Percentiles rank a stretch among this genome's conserved stretches.
Evolutionary conservation across 306 rosid species (phyloP).

Genomic region (Cucumis melo): DNA sequence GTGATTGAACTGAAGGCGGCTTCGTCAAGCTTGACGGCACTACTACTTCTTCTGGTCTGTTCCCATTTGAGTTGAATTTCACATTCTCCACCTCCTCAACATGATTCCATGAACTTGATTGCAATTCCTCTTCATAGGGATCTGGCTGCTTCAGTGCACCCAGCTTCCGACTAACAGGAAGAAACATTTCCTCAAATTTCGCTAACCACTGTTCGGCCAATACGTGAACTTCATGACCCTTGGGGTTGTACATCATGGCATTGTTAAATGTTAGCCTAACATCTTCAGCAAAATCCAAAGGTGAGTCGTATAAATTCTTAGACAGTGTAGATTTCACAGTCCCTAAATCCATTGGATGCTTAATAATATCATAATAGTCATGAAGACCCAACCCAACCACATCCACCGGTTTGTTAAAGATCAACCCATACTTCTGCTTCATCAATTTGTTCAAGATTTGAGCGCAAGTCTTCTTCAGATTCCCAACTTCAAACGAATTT

Average conservation of each 20-base stretch:
- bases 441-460: constrained; percentile 61
- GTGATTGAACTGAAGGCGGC: constrained; percentile 43
- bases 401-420: constrained; percentile 67
- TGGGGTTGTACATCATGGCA: constrained; percentile 72
- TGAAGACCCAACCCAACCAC: constrained; percentile 53
- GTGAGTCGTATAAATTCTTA: constrained; percentile 29
- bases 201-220: constrained; percentile 48
- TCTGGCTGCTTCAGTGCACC: constrained; percentile 24
- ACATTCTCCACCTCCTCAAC: constrained; percentile 45
- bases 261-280: constrained; percentile 72
- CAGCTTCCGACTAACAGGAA: constrained; percentile 34
- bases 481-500: constrained; percentile 26
- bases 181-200: constrained; percentile 52
- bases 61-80: constrained; percentile 10
- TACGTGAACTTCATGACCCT: constrained; percentile 52
- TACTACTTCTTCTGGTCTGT: constrained; percentile 12
- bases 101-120: constrained; percentile 69
- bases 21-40: constrained; percentile 42
- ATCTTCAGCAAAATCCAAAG: constrained; percentile 53
- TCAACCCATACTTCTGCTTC: constrained; percentile 68
- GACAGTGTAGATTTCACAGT: constrained; percentile 49
- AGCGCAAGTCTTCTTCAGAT: constrained; percentile 45
- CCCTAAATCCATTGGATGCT: constrained; percentile 93
- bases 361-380: constrained; percentile 69
- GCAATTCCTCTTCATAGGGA: constrained; percentile 61